These are phyloP conservation scores for Stereum hirsutum DNA, from an alignment of 1,284 basidiomycete species.

Conservation along the genomic window DNA sequence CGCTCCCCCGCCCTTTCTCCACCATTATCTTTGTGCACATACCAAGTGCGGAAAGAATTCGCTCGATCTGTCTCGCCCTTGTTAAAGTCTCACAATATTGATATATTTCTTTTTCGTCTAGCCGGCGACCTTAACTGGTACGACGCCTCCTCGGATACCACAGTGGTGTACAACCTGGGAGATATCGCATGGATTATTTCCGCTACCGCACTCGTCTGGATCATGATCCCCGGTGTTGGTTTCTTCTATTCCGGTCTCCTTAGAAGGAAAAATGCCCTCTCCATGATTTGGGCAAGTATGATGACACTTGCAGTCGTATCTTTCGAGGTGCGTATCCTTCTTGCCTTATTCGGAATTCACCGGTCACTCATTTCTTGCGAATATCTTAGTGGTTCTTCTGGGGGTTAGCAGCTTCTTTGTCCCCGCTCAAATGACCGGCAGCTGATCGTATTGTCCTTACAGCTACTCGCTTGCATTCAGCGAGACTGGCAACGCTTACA, in stretches of 20 bases:
- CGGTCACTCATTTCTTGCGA: constrained; percentile 3
- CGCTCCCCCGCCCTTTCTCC: constrained; percentile 1
- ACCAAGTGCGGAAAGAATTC: no score
- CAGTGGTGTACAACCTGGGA: constrained; percentile 57
- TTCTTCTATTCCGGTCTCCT: constrained; percentile 86
- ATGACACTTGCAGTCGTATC: constrained; percentile 54
- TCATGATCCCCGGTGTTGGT: constrained; percentile 90
- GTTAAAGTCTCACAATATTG: no score
- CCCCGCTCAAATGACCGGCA: background rate
- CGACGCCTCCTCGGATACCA: constrained; percentile 28
- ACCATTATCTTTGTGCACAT: background rate
- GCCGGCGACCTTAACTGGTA: constrained; percentile 23
- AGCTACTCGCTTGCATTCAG: constrained; percentile 37
- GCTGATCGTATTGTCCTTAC: constrained; percentile 1
- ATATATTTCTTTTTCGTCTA: no score
- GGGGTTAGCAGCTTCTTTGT: constrained; percentile 19
- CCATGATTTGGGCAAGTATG: constrained; percentile 85
- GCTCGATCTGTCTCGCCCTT: no score
- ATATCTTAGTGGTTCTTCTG: constrained; percentile 41
- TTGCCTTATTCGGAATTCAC: constrained; percentile 13
- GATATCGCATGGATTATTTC: constrained; percentile 76
- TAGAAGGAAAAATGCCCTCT: constrained; percentile 85
- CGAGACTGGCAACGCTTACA: constrained; percentile 33
- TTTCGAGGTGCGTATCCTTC: constrained; percentile 26
- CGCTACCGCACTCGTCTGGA: constrained; percentile 72